Conservation (phyloP, 202 grass and related monocot genomes). For the Alloteropsis angusta region DNA sequence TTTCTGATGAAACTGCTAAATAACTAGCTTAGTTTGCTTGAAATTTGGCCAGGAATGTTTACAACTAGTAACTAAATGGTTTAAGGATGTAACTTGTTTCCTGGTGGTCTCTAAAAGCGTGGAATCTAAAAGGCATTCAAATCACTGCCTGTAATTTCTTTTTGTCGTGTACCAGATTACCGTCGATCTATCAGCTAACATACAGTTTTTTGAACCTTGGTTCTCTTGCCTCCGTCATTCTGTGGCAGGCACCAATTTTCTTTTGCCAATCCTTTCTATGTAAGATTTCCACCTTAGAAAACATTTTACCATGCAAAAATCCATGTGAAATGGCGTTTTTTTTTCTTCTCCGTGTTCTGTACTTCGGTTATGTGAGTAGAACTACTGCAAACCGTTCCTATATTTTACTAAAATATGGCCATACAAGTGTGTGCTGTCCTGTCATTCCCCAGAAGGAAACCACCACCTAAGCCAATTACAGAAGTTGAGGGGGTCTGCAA, state of each 20-base stretch:
- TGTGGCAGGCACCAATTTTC: neutral
- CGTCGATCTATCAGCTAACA: neutral
- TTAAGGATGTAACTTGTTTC: neutral
- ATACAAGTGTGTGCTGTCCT: neutral
- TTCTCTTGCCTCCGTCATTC: neutral
- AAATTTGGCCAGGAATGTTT: neutral
- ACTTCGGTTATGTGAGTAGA: neutral
- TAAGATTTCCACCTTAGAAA: neutral
- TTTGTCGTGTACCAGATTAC: neutral
- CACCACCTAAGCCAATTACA: neutral
- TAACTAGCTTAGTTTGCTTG: neutral
- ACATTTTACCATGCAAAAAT: neutral
- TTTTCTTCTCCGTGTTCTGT: neutral
- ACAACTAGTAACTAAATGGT: neutral
- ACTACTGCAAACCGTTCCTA: neutral
- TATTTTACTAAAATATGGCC: neutral
- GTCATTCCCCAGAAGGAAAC: neutral
- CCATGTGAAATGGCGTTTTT: neutral
- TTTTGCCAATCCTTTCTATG: neutral
- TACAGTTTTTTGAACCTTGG: neutral
- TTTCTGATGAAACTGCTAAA: neutral
- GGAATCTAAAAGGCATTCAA: neutral
- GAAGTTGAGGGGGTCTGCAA: constrained; percentile 10
- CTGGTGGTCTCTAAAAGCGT: neutral
- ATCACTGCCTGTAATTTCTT: neutral